Conservation (phyloP, 495 filamentous ascomycete species). For the Tuber melanosporum region DNA sequence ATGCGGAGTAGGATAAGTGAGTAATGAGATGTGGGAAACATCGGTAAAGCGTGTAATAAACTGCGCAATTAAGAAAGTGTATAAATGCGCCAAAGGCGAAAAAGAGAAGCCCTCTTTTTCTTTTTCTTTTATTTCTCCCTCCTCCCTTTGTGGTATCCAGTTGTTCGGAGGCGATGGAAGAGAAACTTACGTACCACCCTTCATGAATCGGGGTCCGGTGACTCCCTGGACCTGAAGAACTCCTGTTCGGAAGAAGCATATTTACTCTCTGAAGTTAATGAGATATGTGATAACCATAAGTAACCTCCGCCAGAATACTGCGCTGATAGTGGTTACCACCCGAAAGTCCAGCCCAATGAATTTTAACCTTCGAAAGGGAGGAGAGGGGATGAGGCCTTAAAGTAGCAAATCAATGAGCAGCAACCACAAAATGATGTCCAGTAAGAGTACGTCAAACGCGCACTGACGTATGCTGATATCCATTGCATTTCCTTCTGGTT, state of each 20-base stretch:
- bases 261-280: neutral
- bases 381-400: neutral
- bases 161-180: neutral
- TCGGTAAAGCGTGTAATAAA: neutral
- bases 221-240: neutral
- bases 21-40: constrained; percentile 1
- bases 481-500: neutral
- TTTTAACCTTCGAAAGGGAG: neutral
- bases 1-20: neutral
- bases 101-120: neutral
- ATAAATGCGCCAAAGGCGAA: neutral
- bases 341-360: neutral
- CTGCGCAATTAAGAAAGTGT: neutral
- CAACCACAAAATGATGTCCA: neutral
- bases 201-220: neutral
- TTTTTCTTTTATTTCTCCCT: neutral
- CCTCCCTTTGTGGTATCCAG: neutral
- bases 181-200: neutral
- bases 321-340: neutral
- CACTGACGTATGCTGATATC: neutral
- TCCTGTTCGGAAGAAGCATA: neutral
- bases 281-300: neutral
- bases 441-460: neutral
- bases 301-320: neutral
- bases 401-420: neutral